Percentiles rank a stretch among this genome's conserved stretches.
phyloP scores from a whole-genome alignment of 306 rosid species.

The Parietaria judaica region DNA sequence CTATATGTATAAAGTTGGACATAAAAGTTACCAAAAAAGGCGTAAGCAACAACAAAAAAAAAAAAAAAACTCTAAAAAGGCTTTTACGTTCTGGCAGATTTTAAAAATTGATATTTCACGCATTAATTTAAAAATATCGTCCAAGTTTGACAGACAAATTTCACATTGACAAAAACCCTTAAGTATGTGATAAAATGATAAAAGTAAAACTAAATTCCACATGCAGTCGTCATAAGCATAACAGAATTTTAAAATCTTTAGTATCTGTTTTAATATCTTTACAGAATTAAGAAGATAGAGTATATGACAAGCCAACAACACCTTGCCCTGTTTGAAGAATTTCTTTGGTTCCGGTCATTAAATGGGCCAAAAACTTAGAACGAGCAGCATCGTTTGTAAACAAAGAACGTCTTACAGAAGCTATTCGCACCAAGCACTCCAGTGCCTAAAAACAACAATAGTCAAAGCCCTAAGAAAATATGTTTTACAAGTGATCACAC shows the following conservation, averaged over 20 bases:
- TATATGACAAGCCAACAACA: constrained; percentile 38
- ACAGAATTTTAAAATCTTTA: neutral
- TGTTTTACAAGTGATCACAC: constrained; percentile 19
- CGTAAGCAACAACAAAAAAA: too few species aligned
- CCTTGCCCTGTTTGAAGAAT: constrained; percentile 99
- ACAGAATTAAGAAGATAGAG: constrained; percentile 18
- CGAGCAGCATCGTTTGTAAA: constrained; percentile 96
- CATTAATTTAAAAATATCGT: too few species aligned
- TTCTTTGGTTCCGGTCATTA: constrained; percentile 99
- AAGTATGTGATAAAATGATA: too few species aligned
- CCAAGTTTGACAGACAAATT: too few species aligned
- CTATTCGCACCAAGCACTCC: constrained; percentile 99
- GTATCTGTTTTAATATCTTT: constrained; percentile 17
- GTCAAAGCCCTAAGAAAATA: constrained; percentile 29
- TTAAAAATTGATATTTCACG: too few species aligned
- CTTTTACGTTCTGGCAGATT: too few species aligned
- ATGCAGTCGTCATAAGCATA: neutral
- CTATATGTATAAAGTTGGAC: too few species aligned
- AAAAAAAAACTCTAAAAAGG: too few species aligned
- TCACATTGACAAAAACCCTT: too few species aligned
- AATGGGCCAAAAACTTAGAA: constrained; percentile 94
- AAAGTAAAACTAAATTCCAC: too few species aligned
- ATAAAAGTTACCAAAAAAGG: too few species aligned
- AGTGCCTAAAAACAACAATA: constrained; percentile 73
- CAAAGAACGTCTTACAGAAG: constrained; percentile 97